phyloP scores from a whole-genome alignment of 2,329 filamentous ascomycete species.

The Leptosphaerulina australis region DNA sequence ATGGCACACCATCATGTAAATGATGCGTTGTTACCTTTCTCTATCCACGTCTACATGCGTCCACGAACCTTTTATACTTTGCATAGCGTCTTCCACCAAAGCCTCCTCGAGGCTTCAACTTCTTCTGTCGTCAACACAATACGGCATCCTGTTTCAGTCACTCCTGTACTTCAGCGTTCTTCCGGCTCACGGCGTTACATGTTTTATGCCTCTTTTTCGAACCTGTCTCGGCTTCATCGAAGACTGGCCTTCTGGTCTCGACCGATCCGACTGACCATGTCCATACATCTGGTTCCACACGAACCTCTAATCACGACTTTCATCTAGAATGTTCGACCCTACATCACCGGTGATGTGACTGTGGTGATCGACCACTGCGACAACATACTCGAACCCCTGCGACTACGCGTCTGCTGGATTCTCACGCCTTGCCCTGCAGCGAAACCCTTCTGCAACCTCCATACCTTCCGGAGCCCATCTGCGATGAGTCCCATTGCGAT shows the following conservation, averaged over 20 bases:
- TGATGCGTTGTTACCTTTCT: conserved; percentile 10
- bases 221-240: conserved; percentile 16
- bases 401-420: conserved; percentile 10
- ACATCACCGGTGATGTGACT: conserved; percentile 30
- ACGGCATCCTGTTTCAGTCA: conserved; percentile 12
- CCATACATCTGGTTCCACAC: conserved; percentile 14
- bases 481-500: conserved; percentile 7
- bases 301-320: conserved; percentile 20
- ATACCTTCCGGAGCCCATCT: conserved; percentile 1
- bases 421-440: conserved; percentile 18
- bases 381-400: conserved; percentile 12
- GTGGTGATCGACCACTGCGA: conserved; percentile 5
- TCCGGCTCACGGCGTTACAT: conserved; percentile 18
- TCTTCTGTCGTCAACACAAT: conserved; percentile 1
- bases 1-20: conserved; percentile 63
- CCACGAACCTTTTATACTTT: conserved; percentile 9
- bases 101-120: conserved; percentile 1
- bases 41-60: neutral
- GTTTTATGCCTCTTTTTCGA: conserved; percentile 18
- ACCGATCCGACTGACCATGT: conserved; percentile 14
- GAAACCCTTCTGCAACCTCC: conserved; percentile 28
- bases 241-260: conserved; percentile 22
- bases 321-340: conserved; percentile 19
- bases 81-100: conserved; percentile 11
- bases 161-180: conserved; percentile 17